Evolutionary conservation across 2,329 filamentous ascomycete species (phyloP).

Genomic region (Alternaria consortialis): DNA sequence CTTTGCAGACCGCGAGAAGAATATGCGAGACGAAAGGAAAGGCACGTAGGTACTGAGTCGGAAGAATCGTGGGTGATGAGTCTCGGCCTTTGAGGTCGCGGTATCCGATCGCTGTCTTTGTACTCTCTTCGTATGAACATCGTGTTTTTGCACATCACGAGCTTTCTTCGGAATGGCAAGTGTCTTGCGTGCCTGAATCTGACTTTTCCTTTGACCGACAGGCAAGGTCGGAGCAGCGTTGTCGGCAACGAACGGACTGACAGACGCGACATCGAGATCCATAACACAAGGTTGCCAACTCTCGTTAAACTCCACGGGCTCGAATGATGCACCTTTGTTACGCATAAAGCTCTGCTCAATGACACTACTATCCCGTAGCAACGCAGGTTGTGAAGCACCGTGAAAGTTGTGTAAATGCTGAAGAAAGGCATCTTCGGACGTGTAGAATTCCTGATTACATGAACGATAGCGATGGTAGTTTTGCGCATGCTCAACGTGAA

Average conservation of each 20-base stretch:
- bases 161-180: slow-evolving; percentile 27
- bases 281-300: slow-evolving; percentile 42
- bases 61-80: slow-evolving; percentile 42
- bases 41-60: slow-evolving; percentile 44
- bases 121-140: slow-evolving; percentile 18
- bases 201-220: slow-evolving; percentile 9
- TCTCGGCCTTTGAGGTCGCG: slow-evolving; percentile 20
- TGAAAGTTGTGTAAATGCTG: slow-evolving; percentile 48
- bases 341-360: slow-evolving; percentile 49
- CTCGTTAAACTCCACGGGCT: slow-evolving; percentile 47
- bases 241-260: slow-evolving; percentile 38
- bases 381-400: slow-evolving; percentile 36
- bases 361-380: slow-evolving; percentile 37
- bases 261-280: slow-evolving; percentile 32
- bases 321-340: slow-evolving; percentile 48
- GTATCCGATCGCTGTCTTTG: slow-evolving; percentile 34
- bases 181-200: slow-evolving; percentile 18
- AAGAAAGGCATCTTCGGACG: slow-evolving; percentile 45
- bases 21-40: slow-evolving; percentile 45
- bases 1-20: slow-evolving; percentile 40
- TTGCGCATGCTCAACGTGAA: slow-evolving; percentile 46
- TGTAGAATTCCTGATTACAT: slow-evolving; percentile 47
- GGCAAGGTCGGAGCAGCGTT: slow-evolving; percentile 1
- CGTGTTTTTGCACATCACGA: slow-evolving; percentile 12
- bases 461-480: slow-evolving; percentile 45